Base-by-base conservation (phyloP, 1,284 basidiomycete genomes). In the Boletus mariae region DNA sequence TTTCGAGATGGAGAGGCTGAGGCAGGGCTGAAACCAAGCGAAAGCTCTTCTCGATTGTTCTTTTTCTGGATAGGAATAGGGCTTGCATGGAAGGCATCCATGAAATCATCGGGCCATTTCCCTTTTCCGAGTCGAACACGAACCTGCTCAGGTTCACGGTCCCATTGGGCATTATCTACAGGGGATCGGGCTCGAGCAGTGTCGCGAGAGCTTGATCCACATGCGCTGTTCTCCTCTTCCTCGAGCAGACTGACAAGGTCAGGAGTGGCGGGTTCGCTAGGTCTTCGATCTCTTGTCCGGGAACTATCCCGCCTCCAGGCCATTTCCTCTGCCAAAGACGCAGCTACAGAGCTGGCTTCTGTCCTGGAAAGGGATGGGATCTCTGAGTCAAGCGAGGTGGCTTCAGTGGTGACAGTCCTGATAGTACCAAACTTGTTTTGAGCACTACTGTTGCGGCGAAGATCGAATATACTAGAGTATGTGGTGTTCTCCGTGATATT, bases 21-120 rank as follows among this genome's bases (percentile, higher is more conserved):
- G 11, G 78, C 57, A 28, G 79, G 73, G 43, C 71, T 70, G 23
- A 71, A 59, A 26, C 65, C 56, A 11, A 57, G 42, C 5, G 66
- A 58, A 3, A 55, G 52, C 35, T 68, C 69, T 48, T 64, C 68
- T 43, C 51, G 52, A 59, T 67, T 68, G 44, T 59, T 55, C 42
- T 60, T 51, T 44, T 59, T 59, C 54, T 64, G 69, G 60, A 64
- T 62, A 55, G 71, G 62, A 52, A 71, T 70, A 49, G 67, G 47
- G 31, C 43, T 63, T 54, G 63, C 68, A 51, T 70, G 65, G 59
- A 85, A 80, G 23, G 73, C 81, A 61, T 82, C 80, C 53, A 89
- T 66, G 64, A 89, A 89, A 67, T 90, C 88, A 65, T 90, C 87
- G 1, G 89, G 87, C 86, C 87, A 90, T 68, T 87, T 89, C 53